phyloP scores from a whole-genome alignment of 2,329 filamentous ascomycete species.

The Leptographium lundbergii region DNA sequence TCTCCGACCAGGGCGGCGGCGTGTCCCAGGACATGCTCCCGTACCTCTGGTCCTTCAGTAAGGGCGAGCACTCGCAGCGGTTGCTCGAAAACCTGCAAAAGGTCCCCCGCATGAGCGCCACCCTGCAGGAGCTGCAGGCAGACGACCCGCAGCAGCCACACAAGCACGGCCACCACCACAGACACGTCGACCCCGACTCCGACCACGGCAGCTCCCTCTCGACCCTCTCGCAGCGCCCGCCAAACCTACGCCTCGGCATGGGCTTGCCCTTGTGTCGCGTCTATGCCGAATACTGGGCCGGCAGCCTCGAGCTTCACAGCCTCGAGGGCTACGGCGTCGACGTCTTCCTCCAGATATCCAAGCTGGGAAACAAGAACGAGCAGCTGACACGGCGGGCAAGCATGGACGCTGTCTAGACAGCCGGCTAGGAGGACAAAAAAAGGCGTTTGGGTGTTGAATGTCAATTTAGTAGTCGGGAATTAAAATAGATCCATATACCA shows the following conservation, averaged over 20 bases:
- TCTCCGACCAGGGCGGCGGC: slow-evolving; percentile 90
- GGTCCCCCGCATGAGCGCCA: slow-evolving; percentile 86
- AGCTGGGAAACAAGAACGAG: slow-evolving; percentile 96
- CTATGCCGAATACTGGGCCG: slow-evolving; percentile 97
- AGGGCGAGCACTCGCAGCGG: slow-evolving; percentile 67
- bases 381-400: slow-evolving; percentile 67
- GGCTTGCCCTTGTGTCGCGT: slow-evolving; percentile 86
- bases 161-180: background rate
- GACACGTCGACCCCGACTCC: background rate
- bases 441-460: background rate
- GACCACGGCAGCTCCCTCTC: slow-evolving; percentile 51
- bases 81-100: slow-evolving; percentile 74
- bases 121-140: slow-evolving; percentile 69
- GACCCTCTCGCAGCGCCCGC: slow-evolving; percentile 68
- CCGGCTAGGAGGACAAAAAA: background rate
- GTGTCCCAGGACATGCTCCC: slow-evolving; percentile 76
- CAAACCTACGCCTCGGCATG: slow-evolving; percentile 81
- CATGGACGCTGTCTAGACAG: slow-evolving; percentile 59
- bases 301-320: slow-evolving; percentile 79
- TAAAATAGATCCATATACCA: background rate
- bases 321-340: slow-evolving; percentile 93
- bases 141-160: slow-evolving; percentile 17
- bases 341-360: slow-evolving; percentile 90
- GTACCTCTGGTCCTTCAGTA: slow-evolving; percentile 93
- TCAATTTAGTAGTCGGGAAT: background rate